phyloP scores from a whole-genome alignment of 768 basidiomycete genomes.

The Lepiota subincarnata region DNA sequence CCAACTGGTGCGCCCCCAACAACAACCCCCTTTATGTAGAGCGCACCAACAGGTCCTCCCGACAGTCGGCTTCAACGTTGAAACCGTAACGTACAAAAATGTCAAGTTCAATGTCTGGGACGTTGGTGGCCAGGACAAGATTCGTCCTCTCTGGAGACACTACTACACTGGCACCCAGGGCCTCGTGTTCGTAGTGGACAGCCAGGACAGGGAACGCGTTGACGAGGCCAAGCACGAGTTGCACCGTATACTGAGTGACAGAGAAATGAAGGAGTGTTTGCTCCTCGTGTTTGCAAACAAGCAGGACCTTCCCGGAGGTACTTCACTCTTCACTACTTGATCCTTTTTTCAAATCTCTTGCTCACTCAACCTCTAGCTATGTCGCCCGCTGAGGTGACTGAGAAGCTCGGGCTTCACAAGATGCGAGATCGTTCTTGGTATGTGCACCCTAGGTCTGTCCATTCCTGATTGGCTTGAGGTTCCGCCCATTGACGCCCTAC shows the following conservation, averaged over 20 bases:
- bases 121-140: conserved; percentile 99
- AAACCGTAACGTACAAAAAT: conserved; percentile 99
- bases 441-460: conserved; percentile 90
- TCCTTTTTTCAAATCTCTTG: not conserved
- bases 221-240: conserved; percentile 96
- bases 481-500: not conserved
- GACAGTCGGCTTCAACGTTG: conserved; percentile 96
- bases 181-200: conserved; percentile 97
- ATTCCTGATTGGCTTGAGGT: not conserved
- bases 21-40: not conserved
- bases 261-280: conserved; percentile 98
- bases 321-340: conserved; percentile 21
- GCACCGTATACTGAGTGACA: conserved; percentile 91
- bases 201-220: conserved; percentile 90
- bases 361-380: conserved; percentile 54
- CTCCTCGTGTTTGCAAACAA: conserved; percentile 99
- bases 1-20: conserved; percentile 68
- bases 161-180: conserved; percentile 99
- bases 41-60: conserved; percentile 5
- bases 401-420: conserved; percentile 89
- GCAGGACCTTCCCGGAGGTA: conserved; percentile 96
- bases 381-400: conserved; percentile 99
- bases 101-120: conserved; percentile 96
- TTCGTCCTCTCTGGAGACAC: conserved; percentile 96
- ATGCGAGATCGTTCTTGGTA: conserved; percentile 99